Evolutionary conservation across 1,284 basidiomycete genomes (phyloP), one percentile per base, ranked within the genome.

Genomic region (Caloboletus firmus): DNA sequence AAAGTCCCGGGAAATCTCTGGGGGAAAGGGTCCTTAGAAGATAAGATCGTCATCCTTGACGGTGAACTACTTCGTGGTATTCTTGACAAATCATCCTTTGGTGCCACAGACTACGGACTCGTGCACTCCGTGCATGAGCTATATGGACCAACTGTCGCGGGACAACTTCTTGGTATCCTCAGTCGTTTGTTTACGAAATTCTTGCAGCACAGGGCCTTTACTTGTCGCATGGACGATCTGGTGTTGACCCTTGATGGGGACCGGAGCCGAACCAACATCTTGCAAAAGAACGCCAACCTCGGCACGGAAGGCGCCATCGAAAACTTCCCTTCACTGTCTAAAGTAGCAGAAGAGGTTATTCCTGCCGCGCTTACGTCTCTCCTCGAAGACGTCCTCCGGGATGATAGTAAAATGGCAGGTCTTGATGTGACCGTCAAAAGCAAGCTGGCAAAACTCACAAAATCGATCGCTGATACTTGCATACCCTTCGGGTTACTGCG

Each of bases 41-140:
- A 93, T 63, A 84, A 87, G 52, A 92, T 98, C 43, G 76, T 97
- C 53, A 91, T 99, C 75, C 81, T 92, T 75, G 90, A 97, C 65
- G 96, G 97, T 45, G 93, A 99, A 69, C 82, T 99, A 6, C 80
- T 99, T 36, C 87, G 88, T 63, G 91, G 97, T 76, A 82, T 98
- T 35, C 81, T 99, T 57, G 97, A 99, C 79, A 99, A 99, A 76
- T 91, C 95, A 17, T 93, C 97, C 47, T 97, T 98, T 69, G 97
- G 97, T 69, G 96, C 97, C 18, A 89, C 92, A 0, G 91, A 97
- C 8, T 99, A 91, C 69, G 97, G 97, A 73, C 83, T 99, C 40
- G 93, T 99, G 17, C 97, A 99, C 72, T 97, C 97, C 1, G 90
- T 97, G n/a, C 95, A 96, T 73, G 97, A 99, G 68, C 78, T 99